Evolutionary conservation across 306 rosid genomes (phyloP), one percentile per base, ranked within the genome.

Genomic region (Corylus avellana): DNA sequence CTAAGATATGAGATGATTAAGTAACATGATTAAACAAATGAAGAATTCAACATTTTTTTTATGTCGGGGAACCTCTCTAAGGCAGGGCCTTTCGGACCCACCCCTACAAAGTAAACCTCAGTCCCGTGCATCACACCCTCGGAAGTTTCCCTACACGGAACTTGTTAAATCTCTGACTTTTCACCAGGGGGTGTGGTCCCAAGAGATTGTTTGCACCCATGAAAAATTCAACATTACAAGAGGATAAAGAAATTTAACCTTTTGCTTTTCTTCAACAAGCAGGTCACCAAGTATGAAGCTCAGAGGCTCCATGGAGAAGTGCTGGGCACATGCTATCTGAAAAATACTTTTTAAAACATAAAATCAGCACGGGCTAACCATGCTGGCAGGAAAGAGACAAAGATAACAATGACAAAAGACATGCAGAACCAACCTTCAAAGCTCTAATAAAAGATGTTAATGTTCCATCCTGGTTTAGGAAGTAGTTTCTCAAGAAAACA

Each of bases 381-480:
- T 18, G 75, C 42, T 39, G 71, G 47, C 42, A 82, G 80, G 50
- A 39, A 57, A 67, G 42, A 71, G 79, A 70, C 25, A 79, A 56
- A 54, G 53, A 78, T 42, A 78, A 67, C 47, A 59, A 84, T 68
- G 63, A 54, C 35, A 70, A 62, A 72, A 58, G 78, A 64, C 42
- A 53, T 77, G 62, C 75, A 78, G 58, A 46, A 80, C 83, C 74
- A 81, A 95, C 98, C 98, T 95, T 95, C 85, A 95, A 81, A 85
- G 95, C 98, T 87, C 92, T 89, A 68, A 87, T 81, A 84, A 92
- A 91, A 80, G 97, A 93, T 80, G 96, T 90, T 72, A 95, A 67
- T 67, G 98, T 92, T 72, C 98, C 98, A 80, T 91, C 98, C 85
- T 91, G 97, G 85, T 91, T 95, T 79, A 91, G 75, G 89, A 95